phyloP scores from a whole-genome alignment of 192 early-diverging fungal species.

The Kappamyces sp. region DNA sequence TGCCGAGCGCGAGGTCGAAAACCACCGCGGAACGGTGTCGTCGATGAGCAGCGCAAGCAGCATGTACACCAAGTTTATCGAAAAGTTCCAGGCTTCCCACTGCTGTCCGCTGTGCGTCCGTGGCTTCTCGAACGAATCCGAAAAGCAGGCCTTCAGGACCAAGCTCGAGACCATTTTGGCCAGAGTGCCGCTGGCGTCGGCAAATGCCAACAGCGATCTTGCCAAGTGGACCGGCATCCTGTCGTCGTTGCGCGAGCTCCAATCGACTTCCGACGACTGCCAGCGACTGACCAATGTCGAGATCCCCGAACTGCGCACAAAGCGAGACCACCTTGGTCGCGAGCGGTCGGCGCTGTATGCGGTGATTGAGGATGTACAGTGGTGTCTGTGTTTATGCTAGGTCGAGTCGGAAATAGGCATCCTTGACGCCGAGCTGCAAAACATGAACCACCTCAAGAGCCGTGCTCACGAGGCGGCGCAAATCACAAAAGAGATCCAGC shows the following conservation, averaged over 20 bases:
- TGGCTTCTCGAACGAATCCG: constrained; percentile 55
- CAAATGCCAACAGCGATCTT: constrained; percentile 16
- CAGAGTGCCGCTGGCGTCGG: constrained; percentile 26
- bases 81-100: constrained; percentile 53
- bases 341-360: neutral
- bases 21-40: constrained; percentile 14
- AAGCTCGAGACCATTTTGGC: constrained; percentile 30
- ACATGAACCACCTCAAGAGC: constrained; percentile 2
- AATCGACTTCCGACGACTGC: constrained; percentile 37
- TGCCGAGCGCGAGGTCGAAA: constrained; percentile 16
- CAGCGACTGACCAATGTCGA: constrained; percentile 37
- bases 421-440: constrained; percentile 7
- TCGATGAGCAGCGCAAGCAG: constrained; percentile 45
- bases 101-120: constrained; percentile 79
- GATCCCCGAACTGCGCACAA: constrained; percentile 34
- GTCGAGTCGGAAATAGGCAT: neutral
- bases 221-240: constrained; percentile 3
- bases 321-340: constrained; percentile 21
- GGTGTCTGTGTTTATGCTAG: neutral
- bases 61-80: constrained; percentile 65
- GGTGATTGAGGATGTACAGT: neutral
- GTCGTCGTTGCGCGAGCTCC: constrained; percentile 22
- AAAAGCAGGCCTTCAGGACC: constrained; percentile 20
- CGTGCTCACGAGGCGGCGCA: constrained; percentile 15
- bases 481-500: constrained; percentile 23